Base-by-base conservation (phyloP, 495 filamentous ascomycete species). In the Aspergillus olivimuriae region DNA sequence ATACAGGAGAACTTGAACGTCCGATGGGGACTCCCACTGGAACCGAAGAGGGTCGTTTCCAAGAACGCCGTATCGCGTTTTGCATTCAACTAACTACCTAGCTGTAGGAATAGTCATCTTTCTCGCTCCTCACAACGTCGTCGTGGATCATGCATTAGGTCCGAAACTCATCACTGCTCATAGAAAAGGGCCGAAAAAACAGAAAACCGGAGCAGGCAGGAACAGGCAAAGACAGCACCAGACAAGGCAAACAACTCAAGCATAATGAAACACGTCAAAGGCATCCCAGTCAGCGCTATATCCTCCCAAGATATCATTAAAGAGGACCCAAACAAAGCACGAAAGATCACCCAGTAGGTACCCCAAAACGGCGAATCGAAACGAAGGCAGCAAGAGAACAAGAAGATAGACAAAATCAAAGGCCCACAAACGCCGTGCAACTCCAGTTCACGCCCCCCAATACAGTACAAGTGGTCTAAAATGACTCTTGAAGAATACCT, bases 401-500 rank as follows among this genome's bases (percentile, higher is more conserved):
- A 36, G 44, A 46, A 45, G 40, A 26, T 32, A 34, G 15, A 45
- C 45, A 58, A 59, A 45, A n/a, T n/a, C n/a, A n/a, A n/a, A 47
- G 40, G 45, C 38, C 54, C 47, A 46, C 45, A 35, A 62, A 62
- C 57, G 53, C 65, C 65, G 49, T 46, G 47, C 10, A 23, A 52
- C 48, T 43, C 61, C 51, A 31, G 37, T 43, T 50, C 47, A 54
- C 47, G 43, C 41, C 43, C 55, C 58, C 56, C 48, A 53, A 66
- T 69, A 70, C 66, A 72, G 62, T 65, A 73, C 68, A 66, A 58
- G 55, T 65, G 62, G 61, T 72, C 66, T 69, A 70, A 58, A 61
- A 52, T 60, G 52, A 57, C 46, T 55, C 52, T 57, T 22, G 22
- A 40, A 39, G 19, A 48, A 51, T 63, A 52, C 50, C 57, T 47